Base-by-base conservation (phyloP, 2,329 filamentous ascomycete species). In the Fusarium decemcellulare region DNA sequence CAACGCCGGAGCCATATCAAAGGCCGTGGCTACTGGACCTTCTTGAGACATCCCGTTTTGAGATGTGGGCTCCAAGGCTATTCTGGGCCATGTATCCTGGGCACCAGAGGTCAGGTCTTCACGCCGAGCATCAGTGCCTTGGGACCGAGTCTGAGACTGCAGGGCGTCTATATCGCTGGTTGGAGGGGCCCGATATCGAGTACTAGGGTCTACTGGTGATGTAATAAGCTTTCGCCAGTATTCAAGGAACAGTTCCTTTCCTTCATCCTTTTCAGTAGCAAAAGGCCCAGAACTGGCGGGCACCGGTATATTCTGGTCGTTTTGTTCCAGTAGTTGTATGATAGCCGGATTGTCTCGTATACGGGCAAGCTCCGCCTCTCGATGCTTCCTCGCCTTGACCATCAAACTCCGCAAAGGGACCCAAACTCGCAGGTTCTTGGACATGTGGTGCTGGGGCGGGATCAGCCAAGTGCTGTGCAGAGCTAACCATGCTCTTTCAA, bases 401-500 rank as follows among this genome's bases (percentile, higher is more conserved):
- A 82, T 81, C 9, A 85, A 69, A 36, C 74, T 78, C 2, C 78
- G 76, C 16, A 85, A 64, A 1, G 83, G 83, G 3, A 83, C 62
- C 81, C 82, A 84, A 43, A 83, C 76, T 10, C 71, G 74, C n/a
- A 72, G 30, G 12, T 74, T 76, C 57, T 73, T 79, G 11, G 78
- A 67, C n/a, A 72, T 60, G 15, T 68, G 72, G 2, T 59, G 60
- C 9, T 72, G 65, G 1, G 66, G 59, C 1, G 73, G 73, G 4
- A 75, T 83, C 29, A 85, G 67, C 79, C 81, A 84, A 12, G 63
- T 63, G 46, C 81, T 82, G n/a, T 86, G 82, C 6, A 87, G 76
- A 0, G 82, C 82, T 1, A 79, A 68, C 85, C 85, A 87, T 1
- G 81, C 83, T 2, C 84, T 77, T 65, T 87, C 85, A 1, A 82